Base-by-base conservation (phyloP, 371 early-diverging fungal species). In the Mucor plumbeus region DNA sequence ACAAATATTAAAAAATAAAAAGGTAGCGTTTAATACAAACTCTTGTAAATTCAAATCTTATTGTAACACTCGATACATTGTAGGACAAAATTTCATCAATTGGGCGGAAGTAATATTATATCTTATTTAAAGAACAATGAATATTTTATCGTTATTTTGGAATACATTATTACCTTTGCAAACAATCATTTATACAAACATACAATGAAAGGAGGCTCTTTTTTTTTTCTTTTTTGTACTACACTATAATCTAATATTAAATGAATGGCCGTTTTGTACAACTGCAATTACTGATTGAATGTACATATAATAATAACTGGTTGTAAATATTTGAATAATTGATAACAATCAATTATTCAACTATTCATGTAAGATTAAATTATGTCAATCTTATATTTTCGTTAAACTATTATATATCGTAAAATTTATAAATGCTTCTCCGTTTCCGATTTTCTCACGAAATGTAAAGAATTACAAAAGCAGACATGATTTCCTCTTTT, bases 401-500 rank as follows among this genome's bases (percentile, higher is more conserved):
- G 44, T 26, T 26, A 26, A 26, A 26, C 26, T 26, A 7, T 17
- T 26, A 7, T 17, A 15, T 17, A 44, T 1, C n/a, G 15, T 7
- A n/a, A 8, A 14, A n/a, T 6, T 15, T 15, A 10, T 50, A 26
- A 2, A 50, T 17, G 17, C 17, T 17, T 17, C 19, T 7, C 48
- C 0, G 7, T 21, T 50, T 50, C 21, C 21, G 5, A 9, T 50
- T 50, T 50, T 50, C 50, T 17, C 50, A 50, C 50, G 50, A 26
- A 44, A 44, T 44, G 44, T n/a, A 44, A 44, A 44, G 26, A 13
- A 21, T 50, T 17, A 50, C 50, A 50, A 50, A 50, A 50, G 50
- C 26, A 50, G 50, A 13, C 50, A 26, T 50, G 50, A 50, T 50
- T 50, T 50, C 50, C 50, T 50, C 50, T 50, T 48, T 48, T 50